phyloP scores from a whole-genome alignment of 805 yeast species.

The Candida khao-thaluensis region DNA sequence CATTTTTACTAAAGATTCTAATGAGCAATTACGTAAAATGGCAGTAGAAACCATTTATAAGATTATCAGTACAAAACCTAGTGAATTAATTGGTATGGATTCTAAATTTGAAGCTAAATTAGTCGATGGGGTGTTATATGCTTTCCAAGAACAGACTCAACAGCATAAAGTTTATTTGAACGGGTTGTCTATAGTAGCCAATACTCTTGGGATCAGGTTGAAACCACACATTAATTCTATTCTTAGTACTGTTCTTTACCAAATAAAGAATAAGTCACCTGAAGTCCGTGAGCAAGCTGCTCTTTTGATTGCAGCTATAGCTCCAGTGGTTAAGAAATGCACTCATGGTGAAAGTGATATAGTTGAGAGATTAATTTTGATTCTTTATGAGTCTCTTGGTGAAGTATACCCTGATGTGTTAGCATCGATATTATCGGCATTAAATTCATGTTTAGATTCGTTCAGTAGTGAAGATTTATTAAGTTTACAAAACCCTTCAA shows the following conservation, averaged over 20 bases:
- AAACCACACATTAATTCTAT: slow-evolving; percentile 73
- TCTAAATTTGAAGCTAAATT: slow-evolving; percentile 62
- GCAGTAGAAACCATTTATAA: slow-evolving; percentile 67
- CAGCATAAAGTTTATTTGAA: slow-evolving; percentile 56
- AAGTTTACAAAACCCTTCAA: slow-evolving; percentile 59
- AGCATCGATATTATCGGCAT: slow-evolving; percentile 77
- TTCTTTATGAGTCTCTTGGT: slow-evolving; percentile 87
- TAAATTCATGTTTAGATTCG: slow-evolving; percentile 58
- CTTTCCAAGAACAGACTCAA: slow-evolving; percentile 74
- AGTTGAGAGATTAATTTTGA: slow-evolving; percentile 65
- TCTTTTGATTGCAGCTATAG: slow-evolving; percentile 64
- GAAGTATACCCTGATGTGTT: slow-evolving; percentile 93
- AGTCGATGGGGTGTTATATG: slow-evolving; percentile 75
- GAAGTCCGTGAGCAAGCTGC: slow-evolving; percentile 83
- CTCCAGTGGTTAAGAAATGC: slow-evolving; percentile 65
- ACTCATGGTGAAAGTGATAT: slow-evolving; percentile 57
- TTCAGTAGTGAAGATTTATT: slow-evolving; percentile 61
- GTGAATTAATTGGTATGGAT: slow-evolving; percentile 51
- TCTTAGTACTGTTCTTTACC: slow-evolving; percentile 66
- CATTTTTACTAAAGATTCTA: slow-evolving; percentile 69
- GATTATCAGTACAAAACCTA: slow-evolving; percentile 42
- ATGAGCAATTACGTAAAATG: slow-evolving; percentile 78
- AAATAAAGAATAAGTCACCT: slow-evolving; percentile 68
- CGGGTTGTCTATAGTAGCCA: slow-evolving; percentile 64
- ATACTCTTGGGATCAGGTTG: slow-evolving; percentile 60